These are phyloP conservation scores for Casuarina equisetifolia DNA, from an alignment of 306 rosid species.

Conservation along the genomic window DNA sequence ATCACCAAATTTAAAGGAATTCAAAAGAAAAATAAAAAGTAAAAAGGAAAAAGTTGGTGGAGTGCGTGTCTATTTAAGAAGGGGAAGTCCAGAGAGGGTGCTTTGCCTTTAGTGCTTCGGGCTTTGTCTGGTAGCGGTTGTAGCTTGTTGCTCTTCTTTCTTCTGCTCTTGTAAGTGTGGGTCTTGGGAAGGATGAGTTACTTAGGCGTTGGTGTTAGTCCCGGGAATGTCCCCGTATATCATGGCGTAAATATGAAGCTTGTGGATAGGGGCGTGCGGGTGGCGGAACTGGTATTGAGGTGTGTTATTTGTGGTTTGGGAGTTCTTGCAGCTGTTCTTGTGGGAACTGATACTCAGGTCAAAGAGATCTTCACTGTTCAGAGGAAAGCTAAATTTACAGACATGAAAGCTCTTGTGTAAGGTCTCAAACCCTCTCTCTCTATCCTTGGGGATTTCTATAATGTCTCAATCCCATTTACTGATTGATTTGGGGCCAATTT, in stretches of 20 bases:
- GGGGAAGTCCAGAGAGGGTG: background rate
- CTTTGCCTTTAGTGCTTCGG: background rate
- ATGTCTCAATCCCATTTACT: background rate
- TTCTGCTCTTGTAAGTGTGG: conserved; percentile 15
- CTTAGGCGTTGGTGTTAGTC: conserved; percentile 77
- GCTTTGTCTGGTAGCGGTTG: background rate
- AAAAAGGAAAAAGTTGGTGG: background rate
- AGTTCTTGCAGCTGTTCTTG: conserved; percentile 68
- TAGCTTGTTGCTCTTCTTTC: background rate
- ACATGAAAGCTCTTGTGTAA: conserved; percentile 89
- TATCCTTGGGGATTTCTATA: background rate
- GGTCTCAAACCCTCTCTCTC: conserved; percentile 12
- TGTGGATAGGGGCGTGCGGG: conserved; percentile 53
- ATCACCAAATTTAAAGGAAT: conserved; percentile 28
- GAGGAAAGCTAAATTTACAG: conserved; percentile 73
- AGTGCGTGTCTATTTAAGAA: conserved; percentile 28
- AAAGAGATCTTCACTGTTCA: conserved; percentile 56
- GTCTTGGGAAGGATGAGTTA: conserved; percentile 54
- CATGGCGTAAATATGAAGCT: conserved; percentile 52
- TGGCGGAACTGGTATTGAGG: conserved; percentile 74
- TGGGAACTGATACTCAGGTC: conserved; percentile 81
- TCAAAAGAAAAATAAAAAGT: background rate
- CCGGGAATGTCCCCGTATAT: conserved; percentile 67
- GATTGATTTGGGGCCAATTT: conserved; percentile 5
- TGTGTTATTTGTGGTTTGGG: conserved; percentile 59